These are phyloP conservation scores for Aureobasidium namibiae DNA, from an alignment of 2,329 filamentous ascomycete species.

Conservation along the genomic window DNA sequence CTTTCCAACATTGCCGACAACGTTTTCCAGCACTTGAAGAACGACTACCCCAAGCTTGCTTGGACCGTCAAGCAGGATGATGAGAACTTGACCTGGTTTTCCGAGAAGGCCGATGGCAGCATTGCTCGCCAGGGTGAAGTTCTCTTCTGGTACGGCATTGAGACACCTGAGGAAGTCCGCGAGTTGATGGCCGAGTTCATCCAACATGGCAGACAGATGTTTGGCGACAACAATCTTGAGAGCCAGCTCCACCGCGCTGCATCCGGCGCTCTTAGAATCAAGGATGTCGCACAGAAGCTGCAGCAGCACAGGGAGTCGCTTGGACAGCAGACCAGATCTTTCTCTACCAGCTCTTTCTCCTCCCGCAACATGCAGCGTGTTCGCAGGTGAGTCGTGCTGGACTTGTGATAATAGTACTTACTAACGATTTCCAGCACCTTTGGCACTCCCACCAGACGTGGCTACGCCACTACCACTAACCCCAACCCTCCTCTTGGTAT, in stretches of 20 bases:
- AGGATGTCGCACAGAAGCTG: constrained; percentile 39
- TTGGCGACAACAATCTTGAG: constrained; percentile 82
- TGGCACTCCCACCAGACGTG: constrained; percentile 26
- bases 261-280: constrained; percentile 55
- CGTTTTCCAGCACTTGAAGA: constrained; percentile 86
- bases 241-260: constrained; percentile 74
- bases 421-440: neutral
- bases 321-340: constrained; percentile 55
- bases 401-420: neutral
- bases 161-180: constrained; percentile 71
- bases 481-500: constrained; percentile 84
- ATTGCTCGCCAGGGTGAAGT: constrained; percentile 72
- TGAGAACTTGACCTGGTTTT: constrained; percentile 97
- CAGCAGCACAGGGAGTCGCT: constrained; percentile 21
- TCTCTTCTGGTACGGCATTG: constrained; percentile 92
- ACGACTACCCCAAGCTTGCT: constrained; percentile 81
- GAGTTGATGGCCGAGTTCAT: constrained; percentile 80
- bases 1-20: constrained; percentile 92
- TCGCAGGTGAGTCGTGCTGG: neutral
- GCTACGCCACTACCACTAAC: constrained; percentile 62
- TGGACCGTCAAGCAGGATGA: constrained; percentile 97
- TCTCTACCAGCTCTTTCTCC: constrained; percentile 51
- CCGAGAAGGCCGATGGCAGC: constrained; percentile 91
- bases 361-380: constrained; percentile 14
- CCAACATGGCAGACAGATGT: constrained; percentile 73